Evolutionary conservation across 371 early-diverging fungal species (phyloP), one percentile per base, ranked within the genome.

Genomic region (Mortierella sp.): DNA sequence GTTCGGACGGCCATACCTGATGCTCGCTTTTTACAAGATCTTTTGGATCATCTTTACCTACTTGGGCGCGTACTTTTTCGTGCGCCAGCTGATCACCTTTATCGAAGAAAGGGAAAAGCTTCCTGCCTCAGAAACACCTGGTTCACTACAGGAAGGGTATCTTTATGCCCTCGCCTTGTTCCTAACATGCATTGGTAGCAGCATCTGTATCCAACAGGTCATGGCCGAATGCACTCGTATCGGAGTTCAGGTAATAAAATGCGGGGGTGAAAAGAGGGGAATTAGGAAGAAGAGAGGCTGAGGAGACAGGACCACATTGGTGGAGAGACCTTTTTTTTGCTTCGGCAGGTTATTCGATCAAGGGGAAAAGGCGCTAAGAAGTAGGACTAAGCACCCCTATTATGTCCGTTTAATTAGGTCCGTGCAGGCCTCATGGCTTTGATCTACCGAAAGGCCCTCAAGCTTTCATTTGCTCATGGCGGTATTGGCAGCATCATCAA

Each of bases 351-450:
- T 37, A 37, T 37, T n/a, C 37, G 37, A 37, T 9, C n/a, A n/a
- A n/a, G n/a, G n/a, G n/a, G n/a, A n/a, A n/a, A n/a, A n/a, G n/a
- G n/a, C n/a, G n/a, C n/a, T n/a, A n/a, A n/a, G n/a, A n/a, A 37
- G 3, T 9, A 37, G 37, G 37, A 37, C 37, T 37, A 37, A 37
- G 37, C 37, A 37, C 37, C 37, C 37, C 37, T 37, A 37, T n/a
- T 5, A 37, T 37, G 37, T 51, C 11, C 25, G 16, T 62, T 1
- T 50, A 63, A 46, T 58, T 74, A 84, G 79, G 87, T 85, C 69
- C 85, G 88, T 23, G 88, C 91, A 9, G 91, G 89, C 0, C 72
- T 92, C 52, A 89, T 88, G 86, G 91, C 87, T 21, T 61, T 92
- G 60, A 84, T 92, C 52, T 92, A 90, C 72, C 84, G 92, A 11